Base-by-base conservation (phyloP, 495 filamentous ascomycete species). In the Aspergillus avenaceus region DNA sequence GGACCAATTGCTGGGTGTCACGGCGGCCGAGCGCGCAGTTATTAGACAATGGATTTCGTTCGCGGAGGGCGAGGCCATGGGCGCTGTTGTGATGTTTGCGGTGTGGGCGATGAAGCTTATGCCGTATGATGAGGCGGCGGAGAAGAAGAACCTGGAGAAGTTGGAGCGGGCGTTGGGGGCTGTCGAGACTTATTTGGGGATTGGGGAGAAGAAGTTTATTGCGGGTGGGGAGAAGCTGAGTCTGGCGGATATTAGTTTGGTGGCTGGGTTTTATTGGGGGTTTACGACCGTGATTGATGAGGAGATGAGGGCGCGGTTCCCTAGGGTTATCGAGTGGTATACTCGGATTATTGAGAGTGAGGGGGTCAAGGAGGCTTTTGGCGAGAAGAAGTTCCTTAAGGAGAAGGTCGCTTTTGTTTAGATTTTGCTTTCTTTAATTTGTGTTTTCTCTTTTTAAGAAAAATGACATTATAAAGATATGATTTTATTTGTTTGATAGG, bases 211-310 rank as follows among this genome's bases (percentile, higher is more conserved):
- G 49, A 72, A 67, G 54, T 80, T 74, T 63, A 50, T 83, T 7
- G 74, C 58, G 4, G 68, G 34, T 1, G 69, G 65, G 0, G 77
- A 77, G 29, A 60, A 73, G 59, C 28, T 79, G 34, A 82, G 73
- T 40, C 44, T 83, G 52, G 81, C 79, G 22, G 80, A 84, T 64
- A 60, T 82, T 29, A 74, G 70, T 44, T 56, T 82, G 3, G 71
- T 64, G 3, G 53, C 68, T 8, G 22, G 62, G 1, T 43, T 83
- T 45, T 47, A 57, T 13, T 68, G 70, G 61, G 69, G 59, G 4
- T 63, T 74, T 47, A 61, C 65, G 24, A 60, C 71, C 50, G 37
- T 72, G 7, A 60, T 82, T 26, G 79, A 82, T 62, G 61, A 52
- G 2, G 78, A 82, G 65, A 72, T 76, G 69, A 64, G 76, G 37